Base-by-base conservation (phyloP, 345 rosid genomes). In the Moricandia moricandioides region DNA sequence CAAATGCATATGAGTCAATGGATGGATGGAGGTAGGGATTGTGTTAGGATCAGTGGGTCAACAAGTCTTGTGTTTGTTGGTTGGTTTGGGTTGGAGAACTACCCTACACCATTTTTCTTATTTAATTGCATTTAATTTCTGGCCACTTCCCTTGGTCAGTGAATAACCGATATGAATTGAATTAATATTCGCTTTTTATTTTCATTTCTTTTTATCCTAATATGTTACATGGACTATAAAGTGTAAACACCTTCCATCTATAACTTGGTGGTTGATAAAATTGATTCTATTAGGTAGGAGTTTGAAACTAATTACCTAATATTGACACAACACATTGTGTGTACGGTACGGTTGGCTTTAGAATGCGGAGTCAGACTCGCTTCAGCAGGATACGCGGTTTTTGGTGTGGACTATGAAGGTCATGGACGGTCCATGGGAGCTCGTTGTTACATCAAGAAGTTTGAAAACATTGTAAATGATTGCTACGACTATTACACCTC, bases 391-490 rank as follows among this genome's bases (percentile, higher is more conserved):
- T 89, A 87, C 54, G 98, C 92, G 0, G 99, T 89, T 72, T 92
- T 90, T 62, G 99, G 99, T 62, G 83, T 95, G 65, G 98, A 95
- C 75, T 90, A 95, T 47, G 96, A 92, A 83, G 98, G 99, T 11
- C 99, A 95, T 49, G 99, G 99, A 8, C 86, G 86, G 67, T 95
- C 99, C 56, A 78, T 47, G 77, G 99, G 99, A 7, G 77, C 92
- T 39, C 97, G 99, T 35, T 95, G 99, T 61, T 95, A 95, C 79
- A 95, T 95, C 83, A 95, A 89, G 86, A 95, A 91, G 85, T 95
- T 95, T 52, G 84, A 75, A 1, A 83, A 92, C 77, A 81, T 91
- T 8, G 82, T 95, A 0, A 86, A 90, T 7, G 99, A 95, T 72
- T 95, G 99, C 82, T 63, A 82, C 16, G 85, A 82, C 13, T 89